A percentile compares a stretch with the other conserved stretches of the same genome.
Conservation (phyloP, 495 filamentous ascomycete genomes). For the Podospora pseudoanserina region DNA sequence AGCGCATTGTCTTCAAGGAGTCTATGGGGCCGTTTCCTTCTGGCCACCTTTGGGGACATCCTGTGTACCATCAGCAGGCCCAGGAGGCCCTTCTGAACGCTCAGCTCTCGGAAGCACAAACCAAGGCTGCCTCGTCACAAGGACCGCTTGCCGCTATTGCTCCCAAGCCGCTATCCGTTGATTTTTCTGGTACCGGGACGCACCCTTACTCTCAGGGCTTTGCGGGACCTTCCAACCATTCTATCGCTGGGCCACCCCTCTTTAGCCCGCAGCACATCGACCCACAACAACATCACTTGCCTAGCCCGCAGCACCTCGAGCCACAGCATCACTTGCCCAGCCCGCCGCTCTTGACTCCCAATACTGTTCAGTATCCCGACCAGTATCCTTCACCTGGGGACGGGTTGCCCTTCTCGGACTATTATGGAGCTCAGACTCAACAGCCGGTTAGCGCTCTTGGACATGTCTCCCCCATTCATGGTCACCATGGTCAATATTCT, state of each 20-base stretch:
- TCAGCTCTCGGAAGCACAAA: slow-evolving; percentile 26
- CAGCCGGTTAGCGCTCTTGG: neutral
- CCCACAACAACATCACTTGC: neutral
- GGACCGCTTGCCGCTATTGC: slow-evolving; percentile 32
- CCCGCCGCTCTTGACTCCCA: slow-evolving; percentile 13
- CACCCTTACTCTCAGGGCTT: slow-evolving; percentile 15
- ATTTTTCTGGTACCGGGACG: slow-evolving; percentile 29
- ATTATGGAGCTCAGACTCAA: neutral
- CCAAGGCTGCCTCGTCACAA: slow-evolving; percentile 23
- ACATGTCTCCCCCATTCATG: neutral
- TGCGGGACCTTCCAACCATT: slow-evolving; percentile 9
- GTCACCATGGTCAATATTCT: neutral
- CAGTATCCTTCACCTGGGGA: neutral
- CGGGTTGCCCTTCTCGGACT: neutral
- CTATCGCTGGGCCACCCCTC: slow-evolving; percentile 6
- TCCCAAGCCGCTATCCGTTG: slow-evolving; percentile 33
- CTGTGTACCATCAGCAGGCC: slow-evolving; percentile 27
- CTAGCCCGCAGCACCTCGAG: too few relatives aligned
- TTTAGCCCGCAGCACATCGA: slow-evolving; percentile 18
- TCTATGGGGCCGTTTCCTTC: slow-evolving; percentile 60
- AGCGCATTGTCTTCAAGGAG: slow-evolving; percentile 88
- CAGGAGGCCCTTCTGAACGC: slow-evolving; percentile 22
- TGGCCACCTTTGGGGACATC: slow-evolving; percentile 25
- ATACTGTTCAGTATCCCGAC: neutral
- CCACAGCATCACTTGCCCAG: slow-evolving; percentile 12